These are phyloP conservation scores for Solioccasus polychromus DNA, from an alignment of 768 basidiomycete genomes.

Conservation along the genomic window DNA sequence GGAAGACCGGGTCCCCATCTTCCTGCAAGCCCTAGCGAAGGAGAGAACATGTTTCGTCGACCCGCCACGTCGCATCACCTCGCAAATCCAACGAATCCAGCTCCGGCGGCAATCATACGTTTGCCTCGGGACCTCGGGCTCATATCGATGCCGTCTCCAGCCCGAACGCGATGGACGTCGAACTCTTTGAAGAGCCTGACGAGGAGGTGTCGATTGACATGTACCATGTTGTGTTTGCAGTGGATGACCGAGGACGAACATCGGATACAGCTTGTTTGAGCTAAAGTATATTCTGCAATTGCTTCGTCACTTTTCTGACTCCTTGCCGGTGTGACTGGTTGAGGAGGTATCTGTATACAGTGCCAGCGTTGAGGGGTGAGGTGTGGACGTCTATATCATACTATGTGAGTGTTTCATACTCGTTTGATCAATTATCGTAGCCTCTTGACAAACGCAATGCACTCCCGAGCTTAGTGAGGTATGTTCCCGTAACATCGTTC, in stretches of 20 bases:
- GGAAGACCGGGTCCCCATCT: background rate
- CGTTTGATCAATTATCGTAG: no score
- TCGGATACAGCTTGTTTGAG: background rate
- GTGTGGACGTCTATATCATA: no score
- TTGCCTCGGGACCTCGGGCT: no score
- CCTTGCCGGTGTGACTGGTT: background rate
- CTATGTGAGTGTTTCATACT: no score
- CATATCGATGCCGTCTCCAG: no score
- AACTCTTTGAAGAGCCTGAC: background rate
- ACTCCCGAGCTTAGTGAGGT: no score
- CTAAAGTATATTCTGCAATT: background rate
- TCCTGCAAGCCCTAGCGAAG: background rate
- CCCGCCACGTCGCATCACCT: background rate
- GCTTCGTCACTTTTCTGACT: background rate
- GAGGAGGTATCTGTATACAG: conserved; percentile 9
- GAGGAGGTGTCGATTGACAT: background rate
- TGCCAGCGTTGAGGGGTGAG: conserved; percentile 10
- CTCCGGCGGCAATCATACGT: background rate
- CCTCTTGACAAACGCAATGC: no score
- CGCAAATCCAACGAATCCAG: background rate
- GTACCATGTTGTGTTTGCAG: background rate
- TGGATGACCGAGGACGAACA: conserved; percentile 10
- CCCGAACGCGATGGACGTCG: background rate
- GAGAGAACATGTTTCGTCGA: no score
- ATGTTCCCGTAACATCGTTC: no score